Percentiles rank a stretch among this genome's conserved stretches.
These are phyloP conservation scores for Aspergillus flavus DNA, from an alignment of 2,329 filamentous ascomycete species.

Conservation along the genomic window DNA sequence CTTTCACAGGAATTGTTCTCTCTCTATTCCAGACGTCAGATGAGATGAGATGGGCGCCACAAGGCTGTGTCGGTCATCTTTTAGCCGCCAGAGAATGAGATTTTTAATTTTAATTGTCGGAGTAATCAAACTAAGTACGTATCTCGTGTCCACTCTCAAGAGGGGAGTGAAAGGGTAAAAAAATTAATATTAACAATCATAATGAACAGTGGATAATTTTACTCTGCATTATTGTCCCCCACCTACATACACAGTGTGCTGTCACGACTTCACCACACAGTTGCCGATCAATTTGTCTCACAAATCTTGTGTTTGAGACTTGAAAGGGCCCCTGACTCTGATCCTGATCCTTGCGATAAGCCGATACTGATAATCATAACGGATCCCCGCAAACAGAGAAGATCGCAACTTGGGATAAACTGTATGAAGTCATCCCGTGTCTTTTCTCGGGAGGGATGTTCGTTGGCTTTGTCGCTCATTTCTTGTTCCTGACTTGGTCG, in stretches of 20 bases:
- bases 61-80: neutral
- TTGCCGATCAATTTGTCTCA: neutral
- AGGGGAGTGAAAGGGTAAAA: neutral
- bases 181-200: neutral
- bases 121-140: conserved; percentile 1
- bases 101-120: conserved; percentile 2
- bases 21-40: neutral
- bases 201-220: neutral
- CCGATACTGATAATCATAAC: neutral
- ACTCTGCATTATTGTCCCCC: neutral
- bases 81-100: neutral
- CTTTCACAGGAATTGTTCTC: neutral
- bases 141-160: conserved; percentile 1
- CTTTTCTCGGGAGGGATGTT: conserved; percentile 14
- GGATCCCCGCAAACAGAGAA: conserved; percentile 11
- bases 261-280: neutral
- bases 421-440: conserved; percentile 17
- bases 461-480: conserved; percentile 17
- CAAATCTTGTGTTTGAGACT: neutral
- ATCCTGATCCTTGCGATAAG: neutral
- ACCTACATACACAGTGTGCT: neutral
- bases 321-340: neutral
- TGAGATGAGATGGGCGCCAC: conserved; percentile 4
- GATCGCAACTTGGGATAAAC: conserved; percentile 14
- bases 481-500: conserved; percentile 21